phyloP scores from a whole-genome alignment of 306 rosid species.

The Rosa persica region DNA sequence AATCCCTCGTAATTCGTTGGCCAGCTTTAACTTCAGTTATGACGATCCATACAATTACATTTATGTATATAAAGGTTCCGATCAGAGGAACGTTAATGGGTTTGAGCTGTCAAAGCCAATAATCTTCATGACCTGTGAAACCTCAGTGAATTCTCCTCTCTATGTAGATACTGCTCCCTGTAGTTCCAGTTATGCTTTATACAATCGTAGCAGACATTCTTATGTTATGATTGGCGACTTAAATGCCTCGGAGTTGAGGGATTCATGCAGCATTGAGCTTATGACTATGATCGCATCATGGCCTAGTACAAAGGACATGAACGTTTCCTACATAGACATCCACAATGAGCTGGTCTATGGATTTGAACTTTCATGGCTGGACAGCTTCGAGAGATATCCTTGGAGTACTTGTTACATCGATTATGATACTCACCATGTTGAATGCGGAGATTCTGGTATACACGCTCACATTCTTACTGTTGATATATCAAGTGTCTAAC shows the following conservation, averaged over 20 bases:
- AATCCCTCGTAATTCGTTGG: too few species aligned
- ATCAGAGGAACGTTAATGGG: too few species aligned
- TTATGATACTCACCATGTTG: too few species aligned
- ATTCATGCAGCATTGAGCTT: neutral
- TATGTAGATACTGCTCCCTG: neutral
- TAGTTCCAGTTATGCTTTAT: neutral
- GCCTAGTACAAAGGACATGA: neutral
- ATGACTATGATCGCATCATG: neutral
- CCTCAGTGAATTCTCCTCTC: neutral
- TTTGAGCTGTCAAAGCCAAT: neutral
- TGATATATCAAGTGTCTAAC: too few species aligned
- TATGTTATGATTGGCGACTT: neutral
- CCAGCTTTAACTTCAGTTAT: too few species aligned
- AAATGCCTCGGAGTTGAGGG: neutral
- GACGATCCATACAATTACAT: too few species aligned
- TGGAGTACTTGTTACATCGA: too few species aligned
- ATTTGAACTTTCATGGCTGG: neutral
- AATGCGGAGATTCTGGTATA: too few species aligned
- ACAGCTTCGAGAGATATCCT: too few species aligned
- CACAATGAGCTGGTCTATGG: constrained; percentile 16
- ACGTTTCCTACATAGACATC: constrained; percentile 11
- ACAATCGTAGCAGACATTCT: too few species aligned
- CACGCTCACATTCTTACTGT: too few species aligned
- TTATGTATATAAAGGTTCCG: too few species aligned
- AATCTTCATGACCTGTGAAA: neutral